Percentiles rank a stretch among this genome's conserved stretches.
Evolutionary conservation across 2,329 filamentous ascomycete species (phyloP).

Genomic region (Knufia fluminis): DNA sequence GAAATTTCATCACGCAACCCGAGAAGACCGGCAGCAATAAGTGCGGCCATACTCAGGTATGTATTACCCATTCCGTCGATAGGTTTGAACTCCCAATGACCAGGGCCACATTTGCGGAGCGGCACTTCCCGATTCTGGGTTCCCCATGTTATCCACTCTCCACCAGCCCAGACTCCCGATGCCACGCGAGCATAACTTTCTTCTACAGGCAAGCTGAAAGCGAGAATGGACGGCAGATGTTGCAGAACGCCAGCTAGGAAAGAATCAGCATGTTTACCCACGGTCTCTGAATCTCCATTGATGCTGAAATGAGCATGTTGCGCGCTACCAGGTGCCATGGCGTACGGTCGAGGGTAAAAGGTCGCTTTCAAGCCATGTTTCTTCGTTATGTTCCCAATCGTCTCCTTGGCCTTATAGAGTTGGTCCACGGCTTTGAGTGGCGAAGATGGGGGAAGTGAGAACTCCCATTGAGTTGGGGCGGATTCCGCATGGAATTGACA

Average conservation of each 20-base stretch:
- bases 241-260: constrained; percentile 66
- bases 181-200: constrained; percentile 59
- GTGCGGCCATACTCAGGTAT: constrained; percentile 57
- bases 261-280: constrained; percentile 37
- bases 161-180: constrained; percentile 69
- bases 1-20: constrained; percentile 38
- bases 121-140: constrained; percentile 71
- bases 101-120: constrained; percentile 55
- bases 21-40: constrained; percentile 51
- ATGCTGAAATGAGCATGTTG: constrained; percentile 64
- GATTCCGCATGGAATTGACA: constrained; percentile 69
- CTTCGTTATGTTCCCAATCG: constrained; percentile 56
- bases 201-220: constrained; percentile 58
- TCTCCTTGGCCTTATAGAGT: constrained; percentile 60
- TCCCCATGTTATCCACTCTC: constrained; percentile 70
- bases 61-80: constrained; percentile 73
- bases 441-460: constrained; percentile 55
- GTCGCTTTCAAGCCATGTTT: constrained; percentile 57
- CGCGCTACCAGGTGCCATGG: constrained; percentile 51
- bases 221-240: constrained; percentile 57
- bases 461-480: constrained; percentile 66
- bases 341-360: constrained; percentile 62
- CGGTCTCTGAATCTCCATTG: constrained; percentile 32
- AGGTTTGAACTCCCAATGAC: constrained; percentile 70
- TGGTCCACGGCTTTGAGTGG: constrained; percentile 62